phyloP scores from a whole-genome alignment of 2,329 filamentous ascomycete species.

The Phyllachora maydis region DNA sequence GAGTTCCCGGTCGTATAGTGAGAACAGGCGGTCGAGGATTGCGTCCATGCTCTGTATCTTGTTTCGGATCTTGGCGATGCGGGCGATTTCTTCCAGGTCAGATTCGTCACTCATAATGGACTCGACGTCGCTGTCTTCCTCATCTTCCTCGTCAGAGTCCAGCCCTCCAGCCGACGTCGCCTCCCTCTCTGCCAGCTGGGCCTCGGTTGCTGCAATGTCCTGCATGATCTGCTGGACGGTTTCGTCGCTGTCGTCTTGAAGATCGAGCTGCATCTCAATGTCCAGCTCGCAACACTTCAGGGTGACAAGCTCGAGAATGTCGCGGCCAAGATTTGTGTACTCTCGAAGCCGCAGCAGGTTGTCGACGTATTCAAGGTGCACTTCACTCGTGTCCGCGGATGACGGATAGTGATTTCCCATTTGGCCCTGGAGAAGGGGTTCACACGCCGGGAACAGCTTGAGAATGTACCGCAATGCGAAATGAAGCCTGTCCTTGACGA shows the following conservation, averaged over 20 bases:
- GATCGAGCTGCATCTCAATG: constrained; percentile 80
- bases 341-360: constrained; percentile 62
- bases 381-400: constrained; percentile 51
- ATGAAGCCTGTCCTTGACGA: constrained; percentile 57
- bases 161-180: constrained; percentile 16
- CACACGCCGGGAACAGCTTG: constrained; percentile 62
- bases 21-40: constrained; percentile 74
- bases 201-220: too few species aligned
- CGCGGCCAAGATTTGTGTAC: constrained; percentile 59
- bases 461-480: constrained; percentile 56
- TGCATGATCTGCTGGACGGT: constrained; percentile 53
- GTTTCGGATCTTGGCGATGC: constrained; percentile 52
- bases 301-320: constrained; percentile 66
- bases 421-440: constrained; percentile 45
- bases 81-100: constrained; percentile 37
- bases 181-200: too few species aligned
- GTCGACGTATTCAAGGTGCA: constrained; percentile 73
- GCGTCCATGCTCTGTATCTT: constrained; percentile 83
- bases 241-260: constrained; percentile 83
- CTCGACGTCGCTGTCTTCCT: constrained; percentile 43
- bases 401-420: constrained; percentile 54
- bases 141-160: constrained; percentile 31
- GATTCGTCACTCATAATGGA: constrained; percentile 48
- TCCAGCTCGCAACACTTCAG: constrained; percentile 85
- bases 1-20: constrained; percentile 59